A percentile compares a stretch with the other conserved stretches of the same genome.
Evolutionary conservation across 257 asterid species (phyloP).

Genomic region (Leptodermis oblonga): DNA sequence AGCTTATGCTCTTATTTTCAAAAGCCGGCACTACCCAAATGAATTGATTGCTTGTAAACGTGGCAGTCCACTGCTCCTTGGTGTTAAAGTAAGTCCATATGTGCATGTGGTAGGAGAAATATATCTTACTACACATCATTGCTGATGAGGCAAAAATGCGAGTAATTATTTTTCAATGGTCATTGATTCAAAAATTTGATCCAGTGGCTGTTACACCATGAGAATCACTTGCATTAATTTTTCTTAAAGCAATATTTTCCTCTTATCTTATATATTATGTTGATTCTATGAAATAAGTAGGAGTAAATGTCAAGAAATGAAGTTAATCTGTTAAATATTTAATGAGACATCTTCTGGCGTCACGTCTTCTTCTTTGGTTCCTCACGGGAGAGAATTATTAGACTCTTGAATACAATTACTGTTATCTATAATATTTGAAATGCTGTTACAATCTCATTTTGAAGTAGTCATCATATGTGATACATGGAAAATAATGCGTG

Average conservation of each 20-base stretch:
- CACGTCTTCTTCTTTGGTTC: neutral
- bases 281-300: neutral
- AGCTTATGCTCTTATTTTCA: constrained; percentile 97
- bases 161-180: neutral
- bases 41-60: constrained; percentile 98
- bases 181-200: neutral
- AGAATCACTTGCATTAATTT: neutral
- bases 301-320: neutral
- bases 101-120: constrained; percentile 9
- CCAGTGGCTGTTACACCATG: neutral
- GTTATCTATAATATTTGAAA: neutral
- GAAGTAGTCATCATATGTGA: neutral
- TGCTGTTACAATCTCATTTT: neutral
- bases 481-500: neutral
- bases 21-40: constrained; percentile 87
- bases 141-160: neutral
- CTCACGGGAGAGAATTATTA: neutral
- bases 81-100: constrained; percentile 78
- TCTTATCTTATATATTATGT: neutral
- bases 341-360: neutral
- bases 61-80: constrained; percentile 98
- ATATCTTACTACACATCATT: neutral
- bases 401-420: neutral
- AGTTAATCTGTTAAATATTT: neutral
- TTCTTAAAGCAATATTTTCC: neutral